Evolutionary conservation across 2,329 filamentous ascomycete species (phyloP).

Genomic region (Fusarium solani-melongenae): DNA sequence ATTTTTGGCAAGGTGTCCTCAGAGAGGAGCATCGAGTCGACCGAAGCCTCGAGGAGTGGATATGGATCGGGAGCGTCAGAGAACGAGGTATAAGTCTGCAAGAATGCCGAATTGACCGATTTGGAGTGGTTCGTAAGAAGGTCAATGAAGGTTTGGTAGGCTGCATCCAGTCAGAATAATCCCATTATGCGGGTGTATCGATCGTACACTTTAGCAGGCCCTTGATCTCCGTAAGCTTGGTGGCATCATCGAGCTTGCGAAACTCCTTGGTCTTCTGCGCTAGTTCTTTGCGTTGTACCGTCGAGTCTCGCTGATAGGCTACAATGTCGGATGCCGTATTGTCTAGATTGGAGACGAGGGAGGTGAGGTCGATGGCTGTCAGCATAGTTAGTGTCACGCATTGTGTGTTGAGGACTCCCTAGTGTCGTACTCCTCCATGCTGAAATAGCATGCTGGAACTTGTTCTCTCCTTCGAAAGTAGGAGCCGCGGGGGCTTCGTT

Average conservation of each 20-base stretch:
- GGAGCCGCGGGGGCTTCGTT: constrained; percentile 41
- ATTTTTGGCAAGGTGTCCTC: constrained; percentile 94
- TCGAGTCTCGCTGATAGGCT: constrained; percentile 91
- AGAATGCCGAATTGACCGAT: constrained; percentile 89
- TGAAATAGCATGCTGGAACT: constrained; percentile 95
- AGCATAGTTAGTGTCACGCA: constrained; percentile 29
- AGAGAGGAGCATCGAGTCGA: constrained; percentile 90
- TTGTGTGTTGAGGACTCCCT: background rate
- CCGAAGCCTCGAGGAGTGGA: constrained; percentile 92
- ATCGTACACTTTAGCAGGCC: constrained; percentile 80
- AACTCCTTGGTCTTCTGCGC: constrained; percentile 99
- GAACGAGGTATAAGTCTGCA: constrained; percentile 91
- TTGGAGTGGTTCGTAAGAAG: constrained; percentile 96
- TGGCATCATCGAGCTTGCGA: constrained; percentile 88
- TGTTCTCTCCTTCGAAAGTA: constrained; percentile 75
- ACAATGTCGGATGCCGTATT: constrained; percentile 96
- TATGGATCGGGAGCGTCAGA: constrained; percentile 98
- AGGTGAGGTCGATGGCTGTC: constrained; percentile 86
- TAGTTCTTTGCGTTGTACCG: constrained; percentile 94
- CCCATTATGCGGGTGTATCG: background rate
- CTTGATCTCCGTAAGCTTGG: constrained; percentile 90
- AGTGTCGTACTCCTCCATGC: constrained; percentile 85
- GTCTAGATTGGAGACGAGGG: constrained; percentile 86
- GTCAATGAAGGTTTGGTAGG: constrained; percentile 98
- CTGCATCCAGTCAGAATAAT: constrained; percentile 56